phyloP scores from a whole-genome alignment of 2,329 filamentous ascomycete genomes.

The Pestalotiopsis sp. region DNA sequence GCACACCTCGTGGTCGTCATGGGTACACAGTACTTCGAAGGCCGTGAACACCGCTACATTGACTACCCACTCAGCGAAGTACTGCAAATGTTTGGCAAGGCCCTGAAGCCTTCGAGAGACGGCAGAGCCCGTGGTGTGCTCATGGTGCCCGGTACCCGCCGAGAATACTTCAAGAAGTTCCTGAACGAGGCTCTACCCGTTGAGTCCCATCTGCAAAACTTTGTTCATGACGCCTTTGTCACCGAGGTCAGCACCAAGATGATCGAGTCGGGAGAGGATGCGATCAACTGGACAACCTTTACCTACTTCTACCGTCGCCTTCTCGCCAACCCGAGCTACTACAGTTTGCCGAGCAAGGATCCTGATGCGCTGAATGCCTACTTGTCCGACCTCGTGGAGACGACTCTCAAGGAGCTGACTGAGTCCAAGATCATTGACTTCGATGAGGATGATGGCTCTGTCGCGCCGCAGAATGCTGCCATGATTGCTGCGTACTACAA shows the following conservation, averaged over 20 bases:
- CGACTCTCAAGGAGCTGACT: conserved; percentile 82
- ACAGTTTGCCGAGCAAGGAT: conserved; percentile 82
- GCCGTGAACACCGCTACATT: conserved; percentile 92
- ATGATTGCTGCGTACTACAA: conserved; percentile 99
- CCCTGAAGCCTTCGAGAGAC: conserved; percentile 75
- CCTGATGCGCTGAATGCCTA: conserved; percentile 93
- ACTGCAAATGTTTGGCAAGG: conserved; percentile 96
- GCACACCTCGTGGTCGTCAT: conserved; percentile 94
- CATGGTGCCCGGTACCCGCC: conserved; percentile 92
- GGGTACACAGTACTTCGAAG: conserved; percentile 97
- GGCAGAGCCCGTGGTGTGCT: conserved; percentile 86
- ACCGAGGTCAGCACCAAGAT: conserved; percentile 96
- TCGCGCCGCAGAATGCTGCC: conserved; percentile 88
- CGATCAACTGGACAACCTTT: conserved; percentile 97
- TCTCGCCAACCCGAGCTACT: conserved; percentile 94
- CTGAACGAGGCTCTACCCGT: conserved; percentile 93
- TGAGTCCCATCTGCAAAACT: conserved; percentile 89
- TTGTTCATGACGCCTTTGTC: conserved; percentile 93
- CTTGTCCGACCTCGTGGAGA: conserved; percentile 92
- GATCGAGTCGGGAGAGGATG: conserved; percentile 92
- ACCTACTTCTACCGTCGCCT: conserved; percentile 97
- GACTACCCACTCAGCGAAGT: conserved; percentile 95
- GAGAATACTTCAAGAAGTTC: conserved; percentile 99
- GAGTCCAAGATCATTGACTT: conserved; percentile 96
- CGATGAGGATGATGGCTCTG: conserved; percentile 88